These are phyloP conservation scores for Podospora pseudopauciseta DNA, from an alignment of 495 filamentous ascomycete genomes.

Conservation along the genomic window DNA sequence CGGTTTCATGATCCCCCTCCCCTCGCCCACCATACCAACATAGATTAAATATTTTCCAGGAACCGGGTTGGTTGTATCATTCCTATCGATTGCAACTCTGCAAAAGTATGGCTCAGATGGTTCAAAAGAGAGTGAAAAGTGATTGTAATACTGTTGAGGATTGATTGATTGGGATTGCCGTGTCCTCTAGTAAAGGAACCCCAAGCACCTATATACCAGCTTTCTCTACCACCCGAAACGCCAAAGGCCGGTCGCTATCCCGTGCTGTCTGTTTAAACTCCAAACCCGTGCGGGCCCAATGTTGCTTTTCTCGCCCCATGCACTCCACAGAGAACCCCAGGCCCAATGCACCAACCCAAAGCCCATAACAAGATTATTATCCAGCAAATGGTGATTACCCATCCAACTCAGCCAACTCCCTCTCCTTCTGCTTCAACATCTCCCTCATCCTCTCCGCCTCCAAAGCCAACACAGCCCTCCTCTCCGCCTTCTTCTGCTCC, in stretches of 20 bases:
- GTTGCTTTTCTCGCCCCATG: neutral
- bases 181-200: neutral
- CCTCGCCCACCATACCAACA: no score
- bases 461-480: constrained; percentile 61
- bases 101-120: no score
- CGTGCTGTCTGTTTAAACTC: neutral
- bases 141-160: neutral
- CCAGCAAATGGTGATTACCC: neutral
- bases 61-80: no score
- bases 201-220: neutral
- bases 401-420: constrained; percentile 67
- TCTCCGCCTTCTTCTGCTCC: constrained; percentile 51
- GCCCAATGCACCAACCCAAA: no score
- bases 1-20: no score
- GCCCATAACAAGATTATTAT: no score
- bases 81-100: no score
- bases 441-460: constrained; percentile 77
- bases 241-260: neutral
- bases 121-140: neutral
- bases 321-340: neutral
- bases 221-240: neutral
- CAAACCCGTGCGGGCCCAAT: neutral
- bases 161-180: neutral
- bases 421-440: constrained; percentile 69
- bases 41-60: no score